Evolutionary conservation across 768 basidiomycete genomes (phyloP).

Genomic region (Dacryopinax spathularia): DNA sequence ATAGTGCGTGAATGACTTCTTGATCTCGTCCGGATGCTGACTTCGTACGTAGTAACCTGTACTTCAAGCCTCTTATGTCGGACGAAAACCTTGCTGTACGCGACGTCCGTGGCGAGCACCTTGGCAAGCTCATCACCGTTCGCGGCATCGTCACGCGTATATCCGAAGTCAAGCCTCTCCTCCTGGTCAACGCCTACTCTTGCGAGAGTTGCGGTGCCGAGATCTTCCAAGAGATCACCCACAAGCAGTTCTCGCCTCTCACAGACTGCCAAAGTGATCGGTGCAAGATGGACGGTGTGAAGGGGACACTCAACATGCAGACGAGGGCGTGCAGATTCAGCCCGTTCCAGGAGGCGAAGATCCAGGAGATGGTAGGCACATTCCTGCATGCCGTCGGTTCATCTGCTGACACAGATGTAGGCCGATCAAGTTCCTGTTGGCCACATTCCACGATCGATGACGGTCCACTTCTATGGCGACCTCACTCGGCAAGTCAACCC

Average conservation of each 20-base stretch:
- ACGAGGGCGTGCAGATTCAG: constrained; percentile 93
- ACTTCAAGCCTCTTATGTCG: constrained; percentile 74
- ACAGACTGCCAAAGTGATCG: constrained; percentile 74
- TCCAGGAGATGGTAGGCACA: constrained; percentile 83
- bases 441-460: constrained; percentile 97
- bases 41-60: constrained; percentile 55
- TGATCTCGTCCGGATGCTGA: constrained; percentile 13
- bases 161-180: constrained; percentile 93
- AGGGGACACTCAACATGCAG: constrained; percentile 94
- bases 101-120: constrained; percentile 67
- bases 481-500: constrained; percentile 86
- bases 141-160: constrained; percentile 97
- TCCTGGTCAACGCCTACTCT: constrained; percentile 94
- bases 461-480: constrained; percentile 80
- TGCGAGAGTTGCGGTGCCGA: constrained; percentile 97
- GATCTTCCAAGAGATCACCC: constrained; percentile 92
- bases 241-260: constrained; percentile 81
- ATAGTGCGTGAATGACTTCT: constrained; percentile 53
- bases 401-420: constrained; percentile 27
- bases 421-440: constrained; percentile 99
- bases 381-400: constrained; percentile 6
- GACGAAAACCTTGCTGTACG: constrained; percentile 67
- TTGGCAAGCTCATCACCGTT: constrained; percentile 90
- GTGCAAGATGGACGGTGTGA: constrained; percentile 73
- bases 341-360: constrained; percentile 96